phyloP scores from a whole-genome alignment of 192 early-diverging fungal species.

The Coemansia reversa region DNA sequence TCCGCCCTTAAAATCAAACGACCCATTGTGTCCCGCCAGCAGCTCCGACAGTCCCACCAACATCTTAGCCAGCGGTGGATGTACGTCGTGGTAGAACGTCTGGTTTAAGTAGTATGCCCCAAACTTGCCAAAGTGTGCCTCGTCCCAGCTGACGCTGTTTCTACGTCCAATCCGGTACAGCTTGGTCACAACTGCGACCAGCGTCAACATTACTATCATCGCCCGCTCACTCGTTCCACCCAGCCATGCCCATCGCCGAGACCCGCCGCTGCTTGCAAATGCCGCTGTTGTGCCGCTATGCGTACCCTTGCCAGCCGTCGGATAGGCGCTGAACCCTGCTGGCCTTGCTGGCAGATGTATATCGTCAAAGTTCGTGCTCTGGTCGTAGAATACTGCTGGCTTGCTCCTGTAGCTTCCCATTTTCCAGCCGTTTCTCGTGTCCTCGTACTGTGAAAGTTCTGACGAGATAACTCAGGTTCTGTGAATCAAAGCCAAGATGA shows the following conservation, averaged over 20 bases:
- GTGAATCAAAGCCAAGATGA: background rate
- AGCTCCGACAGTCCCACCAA: slow-evolving; percentile 82
- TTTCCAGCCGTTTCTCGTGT: background rate
- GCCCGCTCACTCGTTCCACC: slow-evolving; percentile 23
- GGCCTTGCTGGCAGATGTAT: slow-evolving; percentile 28
- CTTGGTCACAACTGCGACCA: slow-evolving; percentile 33
- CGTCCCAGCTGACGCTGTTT: slow-evolving; percentile 71
- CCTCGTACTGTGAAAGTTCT: background rate
- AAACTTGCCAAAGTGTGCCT: slow-evolving; percentile 75
- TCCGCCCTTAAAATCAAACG: slow-evolving; percentile 82
- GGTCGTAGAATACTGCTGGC: slow-evolving; percentile 40
- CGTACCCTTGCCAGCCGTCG: slow-evolving; percentile 7
- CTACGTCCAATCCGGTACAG: slow-evolving; percentile 45
- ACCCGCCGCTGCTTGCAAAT: background rate
- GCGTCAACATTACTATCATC: slow-evolving; percentile 43
- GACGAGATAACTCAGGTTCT: background rate
- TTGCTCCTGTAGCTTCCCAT: slow-evolving; percentile 8
- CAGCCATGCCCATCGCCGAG: slow-evolving; percentile 7
- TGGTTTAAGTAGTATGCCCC: slow-evolving; percentile 88
- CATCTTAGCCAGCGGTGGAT: slow-evolving; percentile 97
- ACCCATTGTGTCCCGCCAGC: slow-evolving; percentile 82
- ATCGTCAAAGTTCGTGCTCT: slow-evolving; percentile 30
- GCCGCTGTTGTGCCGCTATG: slow-evolving; percentile 9
- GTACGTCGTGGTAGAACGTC: slow-evolving; percentile 97
- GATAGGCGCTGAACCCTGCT: slow-evolving; percentile 43